Evolutionary conservation across 2,329 filamentous ascomycete genomes (phyloP), one percentile per base, ranked within the genome.

Genomic region (Hansfordia pulvinata): DNA sequence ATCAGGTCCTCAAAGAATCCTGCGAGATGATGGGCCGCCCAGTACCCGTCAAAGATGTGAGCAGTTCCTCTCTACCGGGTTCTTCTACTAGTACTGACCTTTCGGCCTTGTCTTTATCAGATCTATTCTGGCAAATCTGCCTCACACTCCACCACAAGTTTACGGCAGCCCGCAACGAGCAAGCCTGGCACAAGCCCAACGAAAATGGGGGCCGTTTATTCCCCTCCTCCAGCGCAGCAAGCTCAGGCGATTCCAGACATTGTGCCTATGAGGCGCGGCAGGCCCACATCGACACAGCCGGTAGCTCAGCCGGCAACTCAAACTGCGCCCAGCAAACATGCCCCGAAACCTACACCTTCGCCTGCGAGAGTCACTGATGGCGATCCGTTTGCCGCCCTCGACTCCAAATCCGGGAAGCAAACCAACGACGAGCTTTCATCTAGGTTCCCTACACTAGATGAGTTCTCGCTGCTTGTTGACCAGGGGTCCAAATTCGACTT

Each of bases 341-440:
- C 53, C 26, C 38, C 58, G 20, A 75, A 71, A 43, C 69, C 67
- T 28, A 77, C 58, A 40, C 67, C 74, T 6, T 84, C 81, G 5
- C 78, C 83, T 1, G 68, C 74, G 38, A 69, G 76, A 35, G 74
- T 76, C 21, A 68, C 74, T 2, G 64, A 66, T 15, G 74, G 69
- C 24, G 90, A 98, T 49, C 90, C 90, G 0, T 98, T 96, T 48
- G 84, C 84, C 11, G 84, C 83, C 1, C 64, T 98, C 15, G 90
- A 98, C 47, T 68, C 77, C 3, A 75, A 68, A 30, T 57, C 64
- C 18, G 51, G 54, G 35, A 42, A 56, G 14, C 58, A 58, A 6
- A 64, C 69, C 13, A 60, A 63, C 3, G 90, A 96, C 38, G 88
- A 96, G 43, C 59, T 94, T 15, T 84, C 88, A 0, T 67, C 73